Evolutionary conservation across 2,329 filamentous ascomycete species (phyloP), one percentile per base, ranked within the genome.

Genomic region (Kalmusia sp.): DNA sequence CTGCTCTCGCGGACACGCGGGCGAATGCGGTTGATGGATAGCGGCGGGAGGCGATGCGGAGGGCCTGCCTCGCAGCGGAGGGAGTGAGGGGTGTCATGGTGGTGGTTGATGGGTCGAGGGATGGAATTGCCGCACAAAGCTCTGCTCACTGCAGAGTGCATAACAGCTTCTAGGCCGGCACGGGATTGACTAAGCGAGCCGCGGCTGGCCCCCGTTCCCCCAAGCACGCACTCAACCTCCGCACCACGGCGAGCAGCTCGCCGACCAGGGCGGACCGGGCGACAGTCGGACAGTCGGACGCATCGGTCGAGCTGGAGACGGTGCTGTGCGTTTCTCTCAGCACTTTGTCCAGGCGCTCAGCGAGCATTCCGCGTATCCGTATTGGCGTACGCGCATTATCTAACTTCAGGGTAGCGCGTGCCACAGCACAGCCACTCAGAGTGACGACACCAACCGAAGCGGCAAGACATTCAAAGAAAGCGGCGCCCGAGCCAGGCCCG

Each of bases 61-160:
- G 86, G 64, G 88, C 89, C 82, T 92, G 90, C 80, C 90, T 88
- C 77, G 91, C 80, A 67, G 87, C 84, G 69, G 83, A 82, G 55
- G 89, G 87, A 76, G 88, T 83, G 45, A 79, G 66, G 55, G 73
- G 68, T 24, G 79, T 74, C 79, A 82, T 82, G 67, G 56, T 57
- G 63, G 31, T 48, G 62, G 53, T 40, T 45, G 48, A 14, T 45
- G 45, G n/a, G 55, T 43, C 46, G 50, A 49, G 44, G 44, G 39
- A 47, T 57, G 52, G 31, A 50, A 49, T 40, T 45, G 49, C 33
- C 39, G 49, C 40, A 30, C 47, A 48, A 50, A 49, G 46, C 55
- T 41, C 27, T 43, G 47, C 40, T 57, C 37, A n/a, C n/a, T 43
- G 8, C 30, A 24, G 8, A 21, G 25, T 4, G 7, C 22, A 14